phyloP scores from a whole-genome alignment of 1,284 basidiomycete species.

The Thecaphora thlaspeos region DNA sequence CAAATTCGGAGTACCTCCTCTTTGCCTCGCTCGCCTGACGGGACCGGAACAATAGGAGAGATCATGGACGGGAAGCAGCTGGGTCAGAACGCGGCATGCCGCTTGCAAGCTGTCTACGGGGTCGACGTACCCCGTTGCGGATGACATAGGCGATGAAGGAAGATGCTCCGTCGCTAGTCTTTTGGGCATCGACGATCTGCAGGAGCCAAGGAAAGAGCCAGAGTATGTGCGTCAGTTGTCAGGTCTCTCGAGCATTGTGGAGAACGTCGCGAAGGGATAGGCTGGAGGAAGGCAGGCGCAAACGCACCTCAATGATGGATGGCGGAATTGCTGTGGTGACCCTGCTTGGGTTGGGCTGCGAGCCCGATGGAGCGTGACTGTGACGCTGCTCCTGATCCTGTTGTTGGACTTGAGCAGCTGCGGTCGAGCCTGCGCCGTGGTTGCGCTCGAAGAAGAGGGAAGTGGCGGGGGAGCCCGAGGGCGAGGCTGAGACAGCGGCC shows the following conservation, averaged over 20 bases:
- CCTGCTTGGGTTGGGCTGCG: not conserved
- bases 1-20: conserved; percentile 95
- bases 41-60: conserved; percentile 1
- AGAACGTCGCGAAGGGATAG: no score
- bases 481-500: no score
- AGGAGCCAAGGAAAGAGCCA: not conserved
- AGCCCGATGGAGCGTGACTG: not conserved
- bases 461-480: no score
- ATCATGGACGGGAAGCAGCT: not conserved
- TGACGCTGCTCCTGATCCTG: not conserved
- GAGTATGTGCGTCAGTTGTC: not conserved
- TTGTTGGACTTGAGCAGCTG: not conserved
- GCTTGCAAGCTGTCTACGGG: not conserved
- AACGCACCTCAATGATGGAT: conserved; percentile 18
- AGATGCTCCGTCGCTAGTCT: conserved; percentile 77
- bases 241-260: no score
- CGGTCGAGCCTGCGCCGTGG: no score
- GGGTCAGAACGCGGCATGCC: no score
- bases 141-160: conserved; percentile 95
- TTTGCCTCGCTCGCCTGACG: conserved; percentile 74
- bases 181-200: conserved; percentile 75
- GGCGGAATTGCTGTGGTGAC: conserved; percentile 23
- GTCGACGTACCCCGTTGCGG: conserved; percentile 72
- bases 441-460: no score
- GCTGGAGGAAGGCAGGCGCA: no score